Base-by-base conservation (phyloP, 129 eudicot species). In the Centaurea solstitialis region DNA sequence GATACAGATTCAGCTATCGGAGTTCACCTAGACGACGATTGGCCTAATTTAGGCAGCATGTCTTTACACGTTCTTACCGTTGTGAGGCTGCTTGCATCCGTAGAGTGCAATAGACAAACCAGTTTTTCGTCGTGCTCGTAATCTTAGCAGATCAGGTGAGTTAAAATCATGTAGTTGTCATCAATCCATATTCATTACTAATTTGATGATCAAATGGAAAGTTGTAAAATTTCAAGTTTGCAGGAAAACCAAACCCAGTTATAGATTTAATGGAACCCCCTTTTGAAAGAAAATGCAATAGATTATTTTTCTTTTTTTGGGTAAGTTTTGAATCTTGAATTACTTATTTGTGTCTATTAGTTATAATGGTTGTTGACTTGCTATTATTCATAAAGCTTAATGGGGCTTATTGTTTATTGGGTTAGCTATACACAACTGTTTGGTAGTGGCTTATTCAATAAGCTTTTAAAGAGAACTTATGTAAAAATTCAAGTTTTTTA, bases 141-240 rank as follows among this genome's bases (percentile, higher is more conserved):
- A 77, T 24, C 43, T 66, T 67, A 66, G 65, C 65, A 67, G 81
- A 77, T 26, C 81, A 30, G 81, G 75, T 78, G 33, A 78, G 81
- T 71, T 67, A 41, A 43, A 45, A 28, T 24, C 74, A 30, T 78
- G 38, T 41, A 68, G 67, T 67, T 67, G 64, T 78, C 47, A 68
- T 78, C 68, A 45, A 37, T 68, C 17, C 68, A 70, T 28, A 33
- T 69, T 9, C 73, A 5, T 17, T 18, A 30, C 68, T 20, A 78
- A 78, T 18, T 78, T 78, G 75, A 47, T 69, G 57, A 79, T 79
- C 21, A 57, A 69, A 69, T 38, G 1, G 35, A 47, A 68, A 76
- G 73, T 57, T 65, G 57, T 28, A 30, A 12, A 45, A 50, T 50
- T 79, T 78, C 23, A n/a, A 30, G 76, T 20, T 47, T 20, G 76